phyloP scores from a whole-genome alignment of 805 yeast genomes.

The Torulaspora indica region DNA sequence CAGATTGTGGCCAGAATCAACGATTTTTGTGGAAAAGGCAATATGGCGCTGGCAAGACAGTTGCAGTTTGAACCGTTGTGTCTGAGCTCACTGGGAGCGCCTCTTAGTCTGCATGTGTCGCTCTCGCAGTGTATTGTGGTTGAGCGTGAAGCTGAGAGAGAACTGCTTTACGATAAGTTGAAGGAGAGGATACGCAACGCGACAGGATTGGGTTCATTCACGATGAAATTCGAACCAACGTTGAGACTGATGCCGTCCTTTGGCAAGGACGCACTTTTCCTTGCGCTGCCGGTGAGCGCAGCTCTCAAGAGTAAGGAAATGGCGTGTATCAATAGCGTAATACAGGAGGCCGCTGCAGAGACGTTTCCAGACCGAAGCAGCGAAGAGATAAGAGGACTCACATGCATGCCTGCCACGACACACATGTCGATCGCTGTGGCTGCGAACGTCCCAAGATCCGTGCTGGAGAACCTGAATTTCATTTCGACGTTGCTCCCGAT shows the following conservation, averaged over 20 bases:
- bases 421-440: conserved; percentile 16
- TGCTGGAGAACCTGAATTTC: conserved; percentile 4
- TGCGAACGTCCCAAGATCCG: neutral
- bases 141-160: conserved; percentile 12
- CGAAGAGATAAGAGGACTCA: conserved; percentile 5
- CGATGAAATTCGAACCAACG: conserved; percentile 7
- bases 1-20: conserved; percentile 12
- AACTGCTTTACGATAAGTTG: conserved; percentile 10
- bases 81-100: conserved; percentile 27
- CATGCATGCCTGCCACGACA: conserved; percentile 8
- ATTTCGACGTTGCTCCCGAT: conserved; percentile 1
- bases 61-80: conserved; percentile 25
- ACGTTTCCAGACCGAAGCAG: conserved; percentile 6
- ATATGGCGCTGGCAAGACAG: neutral
- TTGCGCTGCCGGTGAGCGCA: conserved; percentile 11
- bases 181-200: conserved; percentile 1
- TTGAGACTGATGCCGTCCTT: conserved; percentile 9
- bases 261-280: conserved; percentile 8
- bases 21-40: conserved; percentile 2
- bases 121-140: conserved; percentile 18
- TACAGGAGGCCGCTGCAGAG: conserved; percentile 8
- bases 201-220: conserved; percentile 2
- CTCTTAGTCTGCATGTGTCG: conserved; percentile 30
- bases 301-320: conserved; percentile 6
- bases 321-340: neutral